Evolutionary conservation across 108 stramenopile species (phyloP).

Genomic region (Skeletonema tropicum): DNA sequence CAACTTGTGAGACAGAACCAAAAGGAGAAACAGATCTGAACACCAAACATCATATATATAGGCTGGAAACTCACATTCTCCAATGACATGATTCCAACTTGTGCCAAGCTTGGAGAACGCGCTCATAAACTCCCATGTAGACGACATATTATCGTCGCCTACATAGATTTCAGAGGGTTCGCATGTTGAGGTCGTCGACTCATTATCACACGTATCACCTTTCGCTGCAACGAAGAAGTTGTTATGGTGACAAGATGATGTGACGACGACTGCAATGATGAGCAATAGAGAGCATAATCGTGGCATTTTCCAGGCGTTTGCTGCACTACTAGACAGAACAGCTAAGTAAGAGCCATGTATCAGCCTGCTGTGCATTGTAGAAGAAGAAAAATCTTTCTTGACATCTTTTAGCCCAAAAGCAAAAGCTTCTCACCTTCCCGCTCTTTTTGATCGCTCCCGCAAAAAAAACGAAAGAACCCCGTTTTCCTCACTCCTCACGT

Average conservation of each 20-base stretch:
- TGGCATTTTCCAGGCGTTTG: not conserved
- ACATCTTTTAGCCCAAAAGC: too few relatives aligned
- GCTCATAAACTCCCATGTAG: slow-evolving; percentile 46
- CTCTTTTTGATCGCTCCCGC: too few relatives aligned
- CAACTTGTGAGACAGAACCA: not conserved
- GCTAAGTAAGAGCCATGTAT: too few relatives aligned
- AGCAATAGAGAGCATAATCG: not conserved
- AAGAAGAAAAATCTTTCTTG: too few relatives aligned
- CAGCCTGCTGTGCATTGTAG: too few relatives aligned
- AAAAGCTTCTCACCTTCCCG: too few relatives aligned
- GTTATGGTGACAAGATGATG: not conserved
- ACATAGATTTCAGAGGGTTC: not conserved
- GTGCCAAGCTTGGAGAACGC: slow-evolving; percentile 46
- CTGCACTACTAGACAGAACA: too few relatives aligned
- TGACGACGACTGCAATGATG: not conserved
- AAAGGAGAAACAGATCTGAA: not conserved
- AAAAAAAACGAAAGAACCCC: too few relatives aligned
- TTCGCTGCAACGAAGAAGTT: not conserved
- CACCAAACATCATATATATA: not conserved
- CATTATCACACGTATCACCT: not conserved
- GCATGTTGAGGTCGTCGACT: not conserved
- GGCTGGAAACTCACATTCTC: not conserved
- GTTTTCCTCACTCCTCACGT: too few relatives aligned
- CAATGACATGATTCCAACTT: slow-evolving; percentile 49
- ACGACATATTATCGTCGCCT: slow-evolving; percentile 18